Evolutionary conservation across 2,329 filamentous ascomycete genomes (phyloP).

Genomic region (Ceratocystis alfenasii): DNA sequence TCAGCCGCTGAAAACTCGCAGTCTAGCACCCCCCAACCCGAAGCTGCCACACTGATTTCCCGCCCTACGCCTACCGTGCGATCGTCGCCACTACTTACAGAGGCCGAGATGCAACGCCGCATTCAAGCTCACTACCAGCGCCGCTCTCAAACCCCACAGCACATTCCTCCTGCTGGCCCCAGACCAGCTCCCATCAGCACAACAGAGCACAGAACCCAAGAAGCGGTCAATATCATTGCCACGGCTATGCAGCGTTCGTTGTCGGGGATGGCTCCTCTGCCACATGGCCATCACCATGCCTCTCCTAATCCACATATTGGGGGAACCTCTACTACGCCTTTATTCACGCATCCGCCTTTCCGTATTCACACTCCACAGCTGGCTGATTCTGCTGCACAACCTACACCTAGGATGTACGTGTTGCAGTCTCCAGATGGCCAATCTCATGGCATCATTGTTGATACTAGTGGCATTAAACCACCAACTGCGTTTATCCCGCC

Average conservation of each 20-base stretch:
- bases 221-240: conserved; percentile 21
- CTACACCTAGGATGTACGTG: conserved; percentile 12
- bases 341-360: conserved; percentile 11
- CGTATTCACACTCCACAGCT: conserved; percentile 20
- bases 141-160: conserved; percentile 14
- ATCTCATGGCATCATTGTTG: conserved; percentile 15
- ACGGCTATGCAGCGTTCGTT: conserved; percentile 18
- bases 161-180: conserved; percentile 4
- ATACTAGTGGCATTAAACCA: conserved; percentile 11
- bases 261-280: conserved; percentile 6
- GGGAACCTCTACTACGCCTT: background rate
- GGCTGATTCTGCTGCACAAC: background rate
- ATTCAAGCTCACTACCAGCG: conserved; percentile 20
- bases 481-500: background rate
- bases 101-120: conserved; percentile 21
- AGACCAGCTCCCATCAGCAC: background rate
- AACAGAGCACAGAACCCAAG: conserved; percentile 14
- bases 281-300: background rate
- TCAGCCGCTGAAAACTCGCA: conserved; percentile 11
- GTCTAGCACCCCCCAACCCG: background rate
- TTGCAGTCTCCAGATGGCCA: conserved; percentile 17
- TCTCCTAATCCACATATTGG: background rate
- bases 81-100: conserved; percentile 20
- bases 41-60: background rate
- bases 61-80: conserved; percentile 16